Evolutionary conservation across 768 basidiomycete genomes (phyloP).

Genomic region (Boletus bicolor): DNA sequence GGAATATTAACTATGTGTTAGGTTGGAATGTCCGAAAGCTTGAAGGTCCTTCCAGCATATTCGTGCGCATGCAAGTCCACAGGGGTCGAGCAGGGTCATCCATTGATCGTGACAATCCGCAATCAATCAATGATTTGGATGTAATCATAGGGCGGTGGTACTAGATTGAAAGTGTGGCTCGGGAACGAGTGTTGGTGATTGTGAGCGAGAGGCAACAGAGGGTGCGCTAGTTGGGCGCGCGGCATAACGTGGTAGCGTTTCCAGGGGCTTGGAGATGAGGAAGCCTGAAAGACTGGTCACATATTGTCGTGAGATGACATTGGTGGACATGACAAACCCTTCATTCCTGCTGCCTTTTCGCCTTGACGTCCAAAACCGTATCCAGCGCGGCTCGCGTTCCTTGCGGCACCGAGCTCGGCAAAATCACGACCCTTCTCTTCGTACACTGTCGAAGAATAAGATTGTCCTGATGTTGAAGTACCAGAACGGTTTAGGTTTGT

Average conservation of each 20-base stretch:
- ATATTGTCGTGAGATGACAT: slow-evolving; percentile 1
- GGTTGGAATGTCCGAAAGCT: slow-evolving; percentile 6
- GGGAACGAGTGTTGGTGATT: slow-evolving; percentile 15
- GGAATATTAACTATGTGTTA: slow-evolving; percentile 3
- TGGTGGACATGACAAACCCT: slow-evolving; percentile 36
- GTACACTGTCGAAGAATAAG: slow-evolving; percentile 27
- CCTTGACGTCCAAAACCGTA: slow-evolving; percentile 81
- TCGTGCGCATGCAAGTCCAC: slow-evolving; percentile 14
- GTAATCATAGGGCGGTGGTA: slow-evolving; percentile 25
- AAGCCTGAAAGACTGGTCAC: slow-evolving; percentile 36
- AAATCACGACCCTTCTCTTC: slow-evolving; percentile 27
- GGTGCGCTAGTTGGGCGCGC: slow-evolving; percentile 33
- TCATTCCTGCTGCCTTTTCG: slow-evolving; percentile 66
- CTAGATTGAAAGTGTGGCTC: slow-evolving; percentile 29
- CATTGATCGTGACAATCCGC: slow-evolving; percentile 16
- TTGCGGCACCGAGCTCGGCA: slow-evolving; percentile 20
- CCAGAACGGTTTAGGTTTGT: slow-evolving; percentile 24
- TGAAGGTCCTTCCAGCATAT: slow-evolving; percentile 16
- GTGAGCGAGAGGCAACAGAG: slow-evolving; percentile 20
- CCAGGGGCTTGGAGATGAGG: slow-evolving; percentile 59
- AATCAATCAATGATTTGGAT: slow-evolving; percentile 19
- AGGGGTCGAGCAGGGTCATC: slow-evolving; percentile 10
- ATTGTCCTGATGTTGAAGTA: slow-evolving; percentile 23
- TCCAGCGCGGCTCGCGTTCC: slow-evolving; percentile 41
- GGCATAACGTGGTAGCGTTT: slow-evolving; percentile 59